Evolutionary conservation across 176 grass and related monocot genomes (phyloP), one percentile per base, ranked within the genome.

Genomic region (Hordeum marinum): DNA sequence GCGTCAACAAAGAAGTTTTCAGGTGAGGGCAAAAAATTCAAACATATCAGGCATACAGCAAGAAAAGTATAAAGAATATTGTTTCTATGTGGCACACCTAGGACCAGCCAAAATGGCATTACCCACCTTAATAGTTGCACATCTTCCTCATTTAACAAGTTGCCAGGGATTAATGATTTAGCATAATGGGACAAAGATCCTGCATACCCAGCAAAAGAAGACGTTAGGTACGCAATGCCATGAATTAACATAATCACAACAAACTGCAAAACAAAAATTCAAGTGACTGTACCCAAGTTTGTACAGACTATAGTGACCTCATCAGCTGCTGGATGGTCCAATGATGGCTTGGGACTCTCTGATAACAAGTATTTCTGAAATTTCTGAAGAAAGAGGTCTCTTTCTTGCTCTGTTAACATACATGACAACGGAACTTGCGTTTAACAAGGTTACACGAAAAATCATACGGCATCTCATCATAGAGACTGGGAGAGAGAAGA

Each of bases 381-480:
- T 84, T 94, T 87, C 77, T 85, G 89, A 84, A 95, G 90, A 87
- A 98, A 98, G 73, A 98, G 87, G 83, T n/a, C n/a, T n/a, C n/a
- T n/a, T n/a, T n/a, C n/a, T n/a, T n/a, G n/a, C n/a, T 98, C 96
- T 98, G 89, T 68, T 82, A 76, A 81, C 77, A 91, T 24, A 81
- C 77, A 91, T 24, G 8, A 78, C 65, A 78, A 65, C 14, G 24
- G 31, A 88, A 80, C 36, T 85, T 80, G 54, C 20, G 27, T 85
- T 84, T 63, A 85, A 79, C 3, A 70, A 57, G 23, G 55, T 85
- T 42, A 67, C 20, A 75, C 18, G 59, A 66, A 72, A 80, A 75
- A 85, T 26, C 42, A 13, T 43, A 83, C 23, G 68, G 9, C 70
- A 79, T 67, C 11, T 74, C 15, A 52, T 68, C 15, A 52, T 68